Evolutionary conservation across 2,329 filamentous ascomycete genomes (phyloP).

Genomic region (Penicillium sp.): DNA sequence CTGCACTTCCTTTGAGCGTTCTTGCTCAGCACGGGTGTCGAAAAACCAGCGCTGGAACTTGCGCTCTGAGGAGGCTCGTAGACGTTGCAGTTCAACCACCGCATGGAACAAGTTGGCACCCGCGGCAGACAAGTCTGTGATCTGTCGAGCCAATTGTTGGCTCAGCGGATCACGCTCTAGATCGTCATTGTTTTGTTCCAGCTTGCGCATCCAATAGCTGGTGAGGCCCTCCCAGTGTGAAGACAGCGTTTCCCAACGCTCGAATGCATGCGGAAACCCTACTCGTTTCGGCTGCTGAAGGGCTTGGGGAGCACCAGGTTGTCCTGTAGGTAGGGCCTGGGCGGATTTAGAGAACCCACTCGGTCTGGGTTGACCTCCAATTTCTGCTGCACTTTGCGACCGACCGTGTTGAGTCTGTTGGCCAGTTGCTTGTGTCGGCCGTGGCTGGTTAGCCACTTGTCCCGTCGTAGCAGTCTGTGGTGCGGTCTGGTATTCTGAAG

Average conservation of each 20-base stretch:
- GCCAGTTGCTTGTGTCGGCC: conserved; percentile 18
- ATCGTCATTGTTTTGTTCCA: conserved; percentile 88
- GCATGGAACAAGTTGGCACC: conserved; percentile 97
- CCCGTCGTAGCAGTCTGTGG: conserved; percentile 6
- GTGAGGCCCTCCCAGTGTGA: conserved; percentile 98
- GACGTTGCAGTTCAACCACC: conserved; percentile 89
- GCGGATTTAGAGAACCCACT: conserved; percentile 25
- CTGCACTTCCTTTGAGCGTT: conserved; percentile 78
- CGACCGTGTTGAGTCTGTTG: conserved; percentile 23
- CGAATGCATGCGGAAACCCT: conserved; percentile 92
- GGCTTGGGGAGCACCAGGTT: conserved; percentile 29
- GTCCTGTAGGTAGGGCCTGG: conserved; percentile 29
- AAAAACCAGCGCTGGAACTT: conserved; percentile 99
- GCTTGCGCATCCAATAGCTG: conserved; percentile 90
- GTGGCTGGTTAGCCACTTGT: conserved; percentile 16
- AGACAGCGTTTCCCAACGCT: conserved; percentile 94
- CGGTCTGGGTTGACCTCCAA: conserved; percentile 20
- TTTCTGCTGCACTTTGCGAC: conserved; percentile 21
- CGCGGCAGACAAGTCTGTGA: conserved; percentile 94
- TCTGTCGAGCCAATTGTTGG: conserved; percentile 86
- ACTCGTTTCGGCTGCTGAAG: conserved; percentile 52
- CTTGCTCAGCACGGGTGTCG: conserved; percentile 84
- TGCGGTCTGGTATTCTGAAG: conserved; percentile 20
- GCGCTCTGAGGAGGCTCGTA: conserved; percentile 90
- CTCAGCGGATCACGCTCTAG: conserved; percentile 78